A percentile compares a stretch with the other conserved stretches of the same genome.
Evolutionary conservation across 495 filamentous ascomycete genomes (phyloP).

Genomic region (Xylaria castorea): DNA sequence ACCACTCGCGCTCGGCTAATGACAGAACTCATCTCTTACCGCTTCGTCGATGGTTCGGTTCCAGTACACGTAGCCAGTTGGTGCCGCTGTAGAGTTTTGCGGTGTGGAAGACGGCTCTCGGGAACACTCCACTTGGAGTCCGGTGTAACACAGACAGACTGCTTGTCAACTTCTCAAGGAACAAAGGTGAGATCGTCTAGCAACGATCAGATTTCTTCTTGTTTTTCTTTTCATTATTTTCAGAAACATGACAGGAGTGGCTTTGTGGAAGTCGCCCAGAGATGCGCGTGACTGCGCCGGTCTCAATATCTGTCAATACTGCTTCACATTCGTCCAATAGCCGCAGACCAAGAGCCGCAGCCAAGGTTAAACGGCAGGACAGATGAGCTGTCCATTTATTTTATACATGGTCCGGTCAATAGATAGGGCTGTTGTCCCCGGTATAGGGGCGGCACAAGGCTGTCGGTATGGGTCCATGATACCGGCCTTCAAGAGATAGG

Average conservation of each 20-base stretch:
- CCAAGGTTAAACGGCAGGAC: slow-evolving; percentile 6
- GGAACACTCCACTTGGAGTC: slow-evolving; percentile 20
- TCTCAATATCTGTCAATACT: background rate
- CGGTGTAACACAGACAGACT: background rate
- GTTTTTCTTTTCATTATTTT: background rate
- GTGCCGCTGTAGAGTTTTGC: background rate
- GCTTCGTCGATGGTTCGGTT: background rate
- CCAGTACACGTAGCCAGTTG: background rate
- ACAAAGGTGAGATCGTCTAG: background rate
- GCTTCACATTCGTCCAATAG: background rate
- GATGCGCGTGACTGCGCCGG: background rate
- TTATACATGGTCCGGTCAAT: slow-evolving; percentile 3
- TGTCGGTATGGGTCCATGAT: slow-evolving; percentile 24
- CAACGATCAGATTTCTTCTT: background rate
- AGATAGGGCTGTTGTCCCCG: background rate
- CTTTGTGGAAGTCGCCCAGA: background rate
- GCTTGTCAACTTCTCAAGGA: background rate
- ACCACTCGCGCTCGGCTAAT: background rate
- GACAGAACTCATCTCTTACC: background rate
- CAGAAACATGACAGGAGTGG: background rate
- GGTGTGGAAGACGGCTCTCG: slow-evolving; percentile 27
- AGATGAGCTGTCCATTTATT: slow-evolving; percentile 14
- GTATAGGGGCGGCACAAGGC: slow-evolving; percentile 18
- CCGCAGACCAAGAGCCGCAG: background rate
- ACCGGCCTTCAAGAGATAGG: slow-evolving; percentile 6